A percentile compares a stretch with the other conserved stretches of the same genome.
Evolutionary conservation across 257 asterid species (phyloP).

Genomic region (Catharanthus roseus): DNA sequence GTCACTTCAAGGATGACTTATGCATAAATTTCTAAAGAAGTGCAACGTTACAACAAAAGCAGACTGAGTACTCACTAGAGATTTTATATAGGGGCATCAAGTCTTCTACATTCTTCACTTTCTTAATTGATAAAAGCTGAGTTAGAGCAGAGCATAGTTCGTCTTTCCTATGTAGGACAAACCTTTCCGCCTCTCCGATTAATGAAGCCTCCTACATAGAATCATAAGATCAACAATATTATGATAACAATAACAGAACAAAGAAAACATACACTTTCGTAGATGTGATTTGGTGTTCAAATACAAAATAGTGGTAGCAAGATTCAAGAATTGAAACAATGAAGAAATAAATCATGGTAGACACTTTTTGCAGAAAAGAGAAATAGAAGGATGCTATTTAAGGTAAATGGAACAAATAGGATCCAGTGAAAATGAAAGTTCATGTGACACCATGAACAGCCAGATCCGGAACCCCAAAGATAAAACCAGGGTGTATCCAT

Average conservation of each 20-base stretch:
- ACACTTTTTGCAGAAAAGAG: background rate
- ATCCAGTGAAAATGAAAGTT: background rate
- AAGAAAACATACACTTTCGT: background rate
- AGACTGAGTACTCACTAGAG: constrained; percentile 34
- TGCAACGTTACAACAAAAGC: background rate
- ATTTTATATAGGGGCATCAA: constrained; percentile 49
- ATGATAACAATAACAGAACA: constrained; percentile 2
- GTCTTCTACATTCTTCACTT: constrained; percentile 51
- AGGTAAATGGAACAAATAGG: background rate
- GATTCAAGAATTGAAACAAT: background rate
- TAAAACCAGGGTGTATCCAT: background rate
- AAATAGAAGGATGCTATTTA: background rate
- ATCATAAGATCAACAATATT: constrained; percentile 9
- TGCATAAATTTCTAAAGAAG: constrained; percentile 2
- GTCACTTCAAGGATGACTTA: background rate
- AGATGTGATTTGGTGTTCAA: background rate
- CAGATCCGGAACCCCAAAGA: background rate
- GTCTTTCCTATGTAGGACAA: constrained; percentile 51
- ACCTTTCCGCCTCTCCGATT: constrained; percentile 83
- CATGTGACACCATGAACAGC: background rate
- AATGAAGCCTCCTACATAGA: constrained; percentile 47
- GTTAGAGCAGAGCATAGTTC: constrained; percentile 55
- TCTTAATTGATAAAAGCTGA: constrained; percentile 42
- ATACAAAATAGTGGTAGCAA: background rate
- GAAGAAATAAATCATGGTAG: background rate